phyloP scores from a whole-genome alignment of 192 early-diverging fungal species.

The Podila horticola region DNA sequence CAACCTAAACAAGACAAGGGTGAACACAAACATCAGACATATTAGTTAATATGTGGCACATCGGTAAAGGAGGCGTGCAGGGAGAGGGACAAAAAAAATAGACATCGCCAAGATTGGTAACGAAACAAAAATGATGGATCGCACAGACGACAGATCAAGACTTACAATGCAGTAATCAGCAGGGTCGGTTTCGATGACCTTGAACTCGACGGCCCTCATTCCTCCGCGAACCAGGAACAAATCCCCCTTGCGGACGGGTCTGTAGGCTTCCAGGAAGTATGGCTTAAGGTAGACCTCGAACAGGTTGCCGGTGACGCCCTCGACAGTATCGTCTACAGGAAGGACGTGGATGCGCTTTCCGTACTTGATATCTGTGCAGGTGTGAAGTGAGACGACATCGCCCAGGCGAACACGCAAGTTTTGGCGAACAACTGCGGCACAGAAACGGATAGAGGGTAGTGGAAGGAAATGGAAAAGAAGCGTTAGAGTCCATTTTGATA shows the following conservation, averaged over 20 bases:
- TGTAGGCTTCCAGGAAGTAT: constrained; percentile 98
- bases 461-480: constrained; percentile 8
- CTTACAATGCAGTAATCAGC: constrained; percentile 96
- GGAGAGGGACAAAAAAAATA: too few species aligned
- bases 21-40: not conserved
- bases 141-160: not conserved
- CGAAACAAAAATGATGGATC: not conserved
- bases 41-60: not conserved
- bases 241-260: constrained; percentile 96
- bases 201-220: constrained; percentile 99
- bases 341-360: constrained; percentile 96
- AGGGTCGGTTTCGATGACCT: constrained; percentile 96
- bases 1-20: constrained; percentile 68
- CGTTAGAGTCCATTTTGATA: not conserved
- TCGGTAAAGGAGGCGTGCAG: not conserved
- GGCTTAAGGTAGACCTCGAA: constrained; percentile 99
- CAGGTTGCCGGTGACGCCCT: constrained; percentile 96
- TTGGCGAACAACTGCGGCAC: constrained; percentile 81
- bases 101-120: too few species aligned
- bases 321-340: constrained; percentile 98
- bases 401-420: constrained; percentile 96
- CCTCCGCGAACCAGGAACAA: constrained; percentile 93
- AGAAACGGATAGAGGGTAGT: not conserved
- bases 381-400: constrained; percentile 95
- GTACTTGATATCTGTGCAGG: constrained; percentile 97